Percentiles rank a stretch among this genome's conserved stretches.
Evolutionary conservation across 768 basidiomycete genomes (phyloP).

Genomic region (Pulveroboletus ravenelii): DNA sequence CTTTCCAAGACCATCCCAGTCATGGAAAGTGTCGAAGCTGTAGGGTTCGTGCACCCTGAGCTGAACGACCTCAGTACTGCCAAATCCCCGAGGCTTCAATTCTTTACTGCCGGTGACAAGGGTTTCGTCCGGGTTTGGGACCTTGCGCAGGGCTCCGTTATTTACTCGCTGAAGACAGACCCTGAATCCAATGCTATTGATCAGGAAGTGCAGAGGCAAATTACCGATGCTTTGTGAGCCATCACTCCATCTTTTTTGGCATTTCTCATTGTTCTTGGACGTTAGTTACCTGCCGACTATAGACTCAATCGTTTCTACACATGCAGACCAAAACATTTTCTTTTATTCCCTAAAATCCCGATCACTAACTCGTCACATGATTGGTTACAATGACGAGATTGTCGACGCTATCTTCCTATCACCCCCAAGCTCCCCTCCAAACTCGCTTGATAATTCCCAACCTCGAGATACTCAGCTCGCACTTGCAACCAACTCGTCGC

Average conservation of each 20-base stretch:
- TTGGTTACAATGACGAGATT: constrained; percentile 98
- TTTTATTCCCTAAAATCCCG: constrained; percentile 76
- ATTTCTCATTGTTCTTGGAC: constrained; percentile 14
- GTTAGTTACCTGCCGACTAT: constrained; percentile 63
- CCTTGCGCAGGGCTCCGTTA: constrained; percentile 54
- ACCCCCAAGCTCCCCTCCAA: constrained; percentile 27
- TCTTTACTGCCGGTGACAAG: constrained; percentile 91
- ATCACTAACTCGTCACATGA: constrained; percentile 69
- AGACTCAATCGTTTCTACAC: constrained; percentile 72
- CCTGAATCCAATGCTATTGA: constrained; percentile 36
- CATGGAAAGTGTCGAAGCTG: constrained; percentile 82
- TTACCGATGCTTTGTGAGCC: constrained; percentile 76
- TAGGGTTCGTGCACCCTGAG: constrained; percentile 62
- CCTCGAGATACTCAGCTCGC: constrained; percentile 71
- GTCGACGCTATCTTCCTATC: constrained; percentile 83
- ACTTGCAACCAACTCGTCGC: constrained; percentile 94
- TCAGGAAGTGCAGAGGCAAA: constrained; percentile 80
- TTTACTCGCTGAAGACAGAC: constrained; percentile 53
- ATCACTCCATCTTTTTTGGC: neutral
- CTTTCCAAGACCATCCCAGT: constrained; percentile 77
- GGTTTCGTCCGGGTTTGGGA: constrained; percentile 87
- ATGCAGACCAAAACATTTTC: constrained; percentile 96
- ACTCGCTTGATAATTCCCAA: constrained; percentile 15
- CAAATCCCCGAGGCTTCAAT: constrained; percentile 42
- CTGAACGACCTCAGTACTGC: constrained; percentile 38